phyloP scores from a whole-genome alignment of 2,329 filamentous ascomycete species.

The Apiospora arundinis region DNA sequence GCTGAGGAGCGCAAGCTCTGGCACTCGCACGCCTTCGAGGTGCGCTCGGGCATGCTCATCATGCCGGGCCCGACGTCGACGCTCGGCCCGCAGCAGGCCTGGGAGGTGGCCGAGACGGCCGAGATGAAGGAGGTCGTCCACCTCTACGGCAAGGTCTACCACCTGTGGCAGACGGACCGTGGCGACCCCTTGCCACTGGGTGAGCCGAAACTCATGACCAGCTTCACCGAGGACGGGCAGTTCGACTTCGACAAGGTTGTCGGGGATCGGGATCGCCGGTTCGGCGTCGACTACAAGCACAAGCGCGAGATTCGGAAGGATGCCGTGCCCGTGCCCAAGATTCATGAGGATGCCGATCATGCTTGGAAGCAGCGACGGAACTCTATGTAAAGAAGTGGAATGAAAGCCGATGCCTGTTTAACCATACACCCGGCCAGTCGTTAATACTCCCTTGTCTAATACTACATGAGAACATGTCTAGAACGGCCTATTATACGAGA shows the following conservation, averaged over 20 bases:
- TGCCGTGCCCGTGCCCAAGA: constrained; percentile 45
- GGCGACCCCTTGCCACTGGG: constrained; percentile 66
- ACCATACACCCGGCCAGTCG: background rate
- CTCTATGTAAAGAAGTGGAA: constrained; percentile 13
- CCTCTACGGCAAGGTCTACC: constrained; percentile 84
- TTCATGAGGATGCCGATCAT: constrained; percentile 46
- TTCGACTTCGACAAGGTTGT: constrained; percentile 53
- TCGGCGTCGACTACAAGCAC: constrained; percentile 51
- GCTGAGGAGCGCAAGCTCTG: constrained; percentile 74
- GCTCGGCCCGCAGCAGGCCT: constrained; percentile 62
- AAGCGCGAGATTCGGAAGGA: constrained; percentile 53
- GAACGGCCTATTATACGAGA: background rate
- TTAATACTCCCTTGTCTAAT: background rate
- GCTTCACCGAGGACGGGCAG: constrained; percentile 56
- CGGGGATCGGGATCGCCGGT: constrained; percentile 51
- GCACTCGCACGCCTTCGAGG: constrained; percentile 79
- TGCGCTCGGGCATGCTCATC: constrained; percentile 80
- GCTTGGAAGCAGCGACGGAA: constrained; percentile 30
- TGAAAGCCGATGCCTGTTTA: background rate
- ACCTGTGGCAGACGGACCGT: constrained; percentile 84
- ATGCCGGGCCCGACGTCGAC: constrained; percentile 65
- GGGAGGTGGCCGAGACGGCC: constrained; percentile 77
- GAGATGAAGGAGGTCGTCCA: constrained; percentile 81
- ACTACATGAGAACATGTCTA: background rate
- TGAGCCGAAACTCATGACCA: constrained; percentile 61